Conservation (phyloP, 2,329 filamentous ascomycete genomes). For the Nemania diffusa region DNA sequence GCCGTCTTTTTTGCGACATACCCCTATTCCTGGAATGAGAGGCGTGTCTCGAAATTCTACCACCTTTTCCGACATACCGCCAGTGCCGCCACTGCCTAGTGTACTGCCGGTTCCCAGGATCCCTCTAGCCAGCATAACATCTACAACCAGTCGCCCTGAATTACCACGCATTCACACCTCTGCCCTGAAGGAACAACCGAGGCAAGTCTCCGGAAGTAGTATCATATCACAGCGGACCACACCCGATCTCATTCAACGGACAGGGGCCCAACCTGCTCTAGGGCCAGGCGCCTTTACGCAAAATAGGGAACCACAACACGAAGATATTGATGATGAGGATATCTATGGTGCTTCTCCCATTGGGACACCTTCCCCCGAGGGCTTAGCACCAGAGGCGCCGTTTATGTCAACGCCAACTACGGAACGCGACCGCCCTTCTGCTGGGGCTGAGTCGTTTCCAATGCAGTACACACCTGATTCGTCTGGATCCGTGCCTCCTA, state of each 20-base stretch:
- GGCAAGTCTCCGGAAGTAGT: conserved; percentile 39
- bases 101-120: conserved; percentile 30
- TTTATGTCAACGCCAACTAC: conserved; percentile 43
- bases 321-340: conserved; percentile 37
- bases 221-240: conserved; percentile 27
- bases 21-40: conserved; percentile 53
- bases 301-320: conserved; percentile 6
- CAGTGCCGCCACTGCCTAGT: conserved; percentile 37
- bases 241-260: conserved; percentile 26
- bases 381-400: conserved; percentile 39
- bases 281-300: conserved; percentile 7
- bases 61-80: conserved; percentile 34
- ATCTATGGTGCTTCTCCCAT: conserved; percentile 48
- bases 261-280: conserved; percentile 1
- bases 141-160: conserved; percentile 42
- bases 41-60: conserved; percentile 6
- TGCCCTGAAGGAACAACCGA: conserved; percentile 32
- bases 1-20: conserved; percentile 66
- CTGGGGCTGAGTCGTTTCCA: conserved; percentile 39
- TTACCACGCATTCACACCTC: conserved; percentile 47
- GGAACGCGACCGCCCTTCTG: conserved; percentile 41
- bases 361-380: conserved; percentile 40
- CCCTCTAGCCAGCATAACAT: conserved; percentile 10
- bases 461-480: conserved; percentile 42
- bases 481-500: conserved; percentile 36